Evolutionary conservation across 78 protist genomes (phyloP).

Genomic region (Dictyostelium firmibasis): DNA sequence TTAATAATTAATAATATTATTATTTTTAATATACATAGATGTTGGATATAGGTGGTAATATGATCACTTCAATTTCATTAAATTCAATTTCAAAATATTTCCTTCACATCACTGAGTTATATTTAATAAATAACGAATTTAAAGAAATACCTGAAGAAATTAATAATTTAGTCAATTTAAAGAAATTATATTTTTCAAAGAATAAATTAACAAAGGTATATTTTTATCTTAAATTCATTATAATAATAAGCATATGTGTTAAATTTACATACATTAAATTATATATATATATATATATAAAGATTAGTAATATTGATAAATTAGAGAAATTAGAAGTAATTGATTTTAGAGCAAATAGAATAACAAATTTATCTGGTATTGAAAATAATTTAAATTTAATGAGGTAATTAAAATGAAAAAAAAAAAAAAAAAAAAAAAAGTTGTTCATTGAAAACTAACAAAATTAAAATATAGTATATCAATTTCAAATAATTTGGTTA

Average conservation of each 20-base stretch:
- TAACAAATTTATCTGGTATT: neutral
- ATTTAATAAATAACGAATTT: conserved; percentile 54
- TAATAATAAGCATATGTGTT: too few species aligned
- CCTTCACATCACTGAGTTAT: conserved; percentile 30
- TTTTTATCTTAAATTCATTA: neutral
- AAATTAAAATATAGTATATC: conserved; percentile 3
- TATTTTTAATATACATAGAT: neutral
- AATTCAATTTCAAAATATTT: conserved; percentile 36
- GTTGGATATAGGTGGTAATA: conserved; percentile 53
- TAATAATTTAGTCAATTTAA: neutral
- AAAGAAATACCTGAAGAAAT: conserved; percentile 14
- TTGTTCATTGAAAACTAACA: too few species aligned
- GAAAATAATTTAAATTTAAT: conserved; percentile 15
- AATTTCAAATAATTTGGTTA: conserved; percentile 48
- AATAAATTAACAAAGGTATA: conserved; percentile 8
- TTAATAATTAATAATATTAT: neutral
- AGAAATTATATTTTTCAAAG: conserved; percentile 48
- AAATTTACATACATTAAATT: neutral
- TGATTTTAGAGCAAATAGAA: conserved; percentile 60
- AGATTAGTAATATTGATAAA: conserved; percentile 39
- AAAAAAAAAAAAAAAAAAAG: neutral
- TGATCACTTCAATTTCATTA: conserved; percentile 1
- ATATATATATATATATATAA: neutral
- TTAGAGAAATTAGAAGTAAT: conserved; percentile 26
- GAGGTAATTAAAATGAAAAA: neutral